Conservation (phyloP, 495 filamentous ascomycete species). For the Aspergillus mulundensis region DNA sequence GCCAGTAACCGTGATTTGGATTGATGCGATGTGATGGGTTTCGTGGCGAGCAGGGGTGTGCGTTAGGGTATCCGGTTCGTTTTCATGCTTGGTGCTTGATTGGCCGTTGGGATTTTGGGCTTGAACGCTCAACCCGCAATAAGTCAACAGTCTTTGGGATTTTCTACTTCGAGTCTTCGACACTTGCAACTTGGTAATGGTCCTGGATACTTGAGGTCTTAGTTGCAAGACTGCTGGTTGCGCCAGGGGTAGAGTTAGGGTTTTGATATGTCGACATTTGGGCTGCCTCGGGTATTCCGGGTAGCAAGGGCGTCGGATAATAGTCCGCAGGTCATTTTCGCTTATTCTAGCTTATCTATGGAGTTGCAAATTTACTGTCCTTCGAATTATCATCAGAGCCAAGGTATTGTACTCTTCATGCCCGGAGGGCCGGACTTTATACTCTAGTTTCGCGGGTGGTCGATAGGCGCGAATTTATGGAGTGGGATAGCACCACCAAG, state of each 20-base stretch:
- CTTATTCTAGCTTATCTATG: background rate
- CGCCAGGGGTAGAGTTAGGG: background rate
- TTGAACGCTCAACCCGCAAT: background rate
- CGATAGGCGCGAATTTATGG: no score
- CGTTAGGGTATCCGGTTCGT: background rate
- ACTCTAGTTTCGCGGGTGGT: no score
- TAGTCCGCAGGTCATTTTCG: background rate
- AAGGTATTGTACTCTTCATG: background rate
- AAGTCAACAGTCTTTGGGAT: background rate
- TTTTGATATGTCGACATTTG: background rate
- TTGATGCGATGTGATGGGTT: background rate
- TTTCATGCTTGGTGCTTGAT: background rate
- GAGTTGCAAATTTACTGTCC: background rate
- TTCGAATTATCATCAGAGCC: background rate
- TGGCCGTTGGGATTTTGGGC: background rate
- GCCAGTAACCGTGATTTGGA: no score
- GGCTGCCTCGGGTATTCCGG: background rate
- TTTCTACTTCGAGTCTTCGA: no score
- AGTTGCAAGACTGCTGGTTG: no score
- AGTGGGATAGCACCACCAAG: slow-evolving; percentile 60
- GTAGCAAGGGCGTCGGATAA: background rate
- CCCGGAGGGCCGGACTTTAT: no score
- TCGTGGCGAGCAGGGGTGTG: background rate
- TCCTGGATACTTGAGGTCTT: no score
- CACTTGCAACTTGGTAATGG: no score